These are phyloP conservation scores for Aspergillus luchuensis DNA, from an alignment of 2,329 filamentous ascomycete genomes.

Conservation along the genomic window DNA sequence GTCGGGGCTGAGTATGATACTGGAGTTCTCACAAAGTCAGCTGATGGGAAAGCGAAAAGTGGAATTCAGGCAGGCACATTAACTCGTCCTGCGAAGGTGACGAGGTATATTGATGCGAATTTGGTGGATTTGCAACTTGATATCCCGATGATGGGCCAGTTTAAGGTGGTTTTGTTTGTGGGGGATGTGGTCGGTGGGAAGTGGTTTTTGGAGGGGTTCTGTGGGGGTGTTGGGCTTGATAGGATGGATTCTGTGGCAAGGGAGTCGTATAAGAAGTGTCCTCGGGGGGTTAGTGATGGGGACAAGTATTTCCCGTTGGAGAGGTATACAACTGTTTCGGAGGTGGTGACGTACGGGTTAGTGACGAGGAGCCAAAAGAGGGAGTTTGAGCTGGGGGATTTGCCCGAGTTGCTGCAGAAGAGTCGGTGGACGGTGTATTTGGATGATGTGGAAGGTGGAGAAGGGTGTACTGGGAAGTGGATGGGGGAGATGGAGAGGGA, in stretches of 20 bases:
- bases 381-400: constrained; percentile 65
- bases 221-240: constrained; percentile 31
- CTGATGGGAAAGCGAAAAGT: constrained; percentile 43
- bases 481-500: constrained; percentile 59
- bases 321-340: constrained; percentile 68
- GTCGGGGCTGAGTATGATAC: constrained; percentile 68
- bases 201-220: constrained; percentile 63
- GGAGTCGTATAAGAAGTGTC: constrained; percentile 63
- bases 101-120: constrained; percentile 75
- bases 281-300: constrained; percentile 58
- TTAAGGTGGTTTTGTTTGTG: constrained; percentile 72
- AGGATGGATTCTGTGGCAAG: constrained; percentile 38
- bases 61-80: constrained; percentile 46
- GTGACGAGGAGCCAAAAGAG: constrained; percentile 66
- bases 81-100: constrained; percentile 69
- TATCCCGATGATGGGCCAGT: constrained; percentile 75
- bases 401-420: constrained; percentile 63
- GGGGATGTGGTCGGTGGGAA: constrained; percentile 60
- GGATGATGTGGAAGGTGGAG: constrained; percentile 61
- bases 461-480: constrained; percentile 68
- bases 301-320: constrained; percentile 69
- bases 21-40: constrained; percentile 59
- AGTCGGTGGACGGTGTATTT: constrained; percentile 74
- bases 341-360: constrained; percentile 68
- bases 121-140: constrained; percentile 76